Evolutionary conservation across 768 basidiomycete genomes (phyloP).

Genomic region (Leucogyrophana mollusca): DNA sequence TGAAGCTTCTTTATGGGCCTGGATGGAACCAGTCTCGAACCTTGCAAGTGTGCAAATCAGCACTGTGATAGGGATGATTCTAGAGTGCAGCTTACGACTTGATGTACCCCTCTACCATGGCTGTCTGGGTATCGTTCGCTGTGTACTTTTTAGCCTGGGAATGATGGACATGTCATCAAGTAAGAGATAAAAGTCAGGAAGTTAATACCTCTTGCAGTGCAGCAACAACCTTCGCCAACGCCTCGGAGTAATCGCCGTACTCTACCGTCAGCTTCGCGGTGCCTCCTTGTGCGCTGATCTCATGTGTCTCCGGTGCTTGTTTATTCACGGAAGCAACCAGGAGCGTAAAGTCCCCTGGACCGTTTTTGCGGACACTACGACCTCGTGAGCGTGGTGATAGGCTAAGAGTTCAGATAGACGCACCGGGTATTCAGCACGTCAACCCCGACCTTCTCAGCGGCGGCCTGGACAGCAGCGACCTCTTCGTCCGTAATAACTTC

Average conservation of each 20-base stretch:
- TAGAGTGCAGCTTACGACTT: slow-evolving; percentile 52
- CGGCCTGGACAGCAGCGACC: slow-evolving; percentile 70
- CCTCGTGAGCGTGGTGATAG: background rate
- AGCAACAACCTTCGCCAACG: slow-evolving; percentile 51
- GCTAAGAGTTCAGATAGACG: slow-evolving; percentile 1
- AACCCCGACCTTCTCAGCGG: slow-evolving; percentile 72
- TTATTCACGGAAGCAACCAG: slow-evolving; percentile 69
- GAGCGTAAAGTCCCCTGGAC: slow-evolving; percentile 59
- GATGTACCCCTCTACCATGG: slow-evolving; percentile 78
- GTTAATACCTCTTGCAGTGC: slow-evolving; percentile 58
- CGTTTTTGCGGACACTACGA: slow-evolving; percentile 68
- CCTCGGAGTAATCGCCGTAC: slow-evolving; percentile 71
- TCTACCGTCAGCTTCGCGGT: slow-evolving; percentile 59
- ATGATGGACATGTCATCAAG: background rate
- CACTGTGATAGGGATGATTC: background rate
- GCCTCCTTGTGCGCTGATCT: slow-evolving; percentile 40
- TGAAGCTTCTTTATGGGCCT: slow-evolving; percentile 77
- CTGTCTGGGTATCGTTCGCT: slow-evolving; percentile 68
- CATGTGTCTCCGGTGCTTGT: slow-evolving; percentile 39
- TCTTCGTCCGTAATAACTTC: slow-evolving; percentile 72
- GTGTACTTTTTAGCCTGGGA: slow-evolving; percentile 68
- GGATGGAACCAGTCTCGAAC: slow-evolving; percentile 76
- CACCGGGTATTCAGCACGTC: slow-evolving; percentile 84
- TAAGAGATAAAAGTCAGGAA: background rate
- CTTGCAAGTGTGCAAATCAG: slow-evolving; percentile 30